phyloP scores from a whole-genome alignment of 148 eudicot genomes.

The Cornus kousa region DNA sequence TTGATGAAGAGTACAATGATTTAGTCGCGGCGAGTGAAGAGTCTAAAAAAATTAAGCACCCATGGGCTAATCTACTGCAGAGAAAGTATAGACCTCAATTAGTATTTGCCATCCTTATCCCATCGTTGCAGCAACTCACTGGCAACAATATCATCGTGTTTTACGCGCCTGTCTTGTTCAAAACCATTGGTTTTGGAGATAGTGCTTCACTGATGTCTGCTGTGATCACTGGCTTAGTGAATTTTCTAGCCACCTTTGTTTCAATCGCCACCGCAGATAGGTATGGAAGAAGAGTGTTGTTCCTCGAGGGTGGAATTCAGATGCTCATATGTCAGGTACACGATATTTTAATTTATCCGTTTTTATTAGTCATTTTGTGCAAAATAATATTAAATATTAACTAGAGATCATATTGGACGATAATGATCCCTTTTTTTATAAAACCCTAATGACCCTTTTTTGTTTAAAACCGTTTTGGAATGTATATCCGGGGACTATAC shows the following conservation, averaged over 20 bases:
- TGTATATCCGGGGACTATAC: too few species aligned
- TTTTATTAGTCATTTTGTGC: too few species aligned
- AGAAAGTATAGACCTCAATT: constrained; percentile 41
- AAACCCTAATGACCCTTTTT: too few species aligned
- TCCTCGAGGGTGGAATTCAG: constrained; percentile 26
- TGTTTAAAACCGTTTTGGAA: too few species aligned
- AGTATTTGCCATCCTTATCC: constrained; percentile 15
- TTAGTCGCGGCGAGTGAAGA: constrained; percentile 28
- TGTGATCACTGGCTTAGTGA: constrained; percentile 26
- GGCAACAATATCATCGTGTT: constrained; percentile 34
- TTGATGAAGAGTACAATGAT: constrained; percentile 35
- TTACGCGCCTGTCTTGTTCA: constrained; percentile 36
- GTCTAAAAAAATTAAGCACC: constrained; percentile 24
- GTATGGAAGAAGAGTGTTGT: constrained; percentile 26
- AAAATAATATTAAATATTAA: too few species aligned
- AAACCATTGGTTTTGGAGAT: constrained; percentile 29
- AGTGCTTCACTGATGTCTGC: constrained; percentile 26
- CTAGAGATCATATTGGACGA: too few species aligned
- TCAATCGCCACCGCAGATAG: constrained; percentile 21
- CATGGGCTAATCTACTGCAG: constrained; percentile 25
- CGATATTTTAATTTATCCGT: too few species aligned
- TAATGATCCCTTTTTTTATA: too few species aligned
- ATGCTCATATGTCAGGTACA: constrained; percentile 30
- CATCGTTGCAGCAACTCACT: constrained; percentile 35
- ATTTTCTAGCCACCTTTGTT: constrained; percentile 21